Evolutionary conservation across 2,329 filamentous ascomycete genomes (phyloP).

Genomic region (Sclerotiophoma versabilis): DNA sequence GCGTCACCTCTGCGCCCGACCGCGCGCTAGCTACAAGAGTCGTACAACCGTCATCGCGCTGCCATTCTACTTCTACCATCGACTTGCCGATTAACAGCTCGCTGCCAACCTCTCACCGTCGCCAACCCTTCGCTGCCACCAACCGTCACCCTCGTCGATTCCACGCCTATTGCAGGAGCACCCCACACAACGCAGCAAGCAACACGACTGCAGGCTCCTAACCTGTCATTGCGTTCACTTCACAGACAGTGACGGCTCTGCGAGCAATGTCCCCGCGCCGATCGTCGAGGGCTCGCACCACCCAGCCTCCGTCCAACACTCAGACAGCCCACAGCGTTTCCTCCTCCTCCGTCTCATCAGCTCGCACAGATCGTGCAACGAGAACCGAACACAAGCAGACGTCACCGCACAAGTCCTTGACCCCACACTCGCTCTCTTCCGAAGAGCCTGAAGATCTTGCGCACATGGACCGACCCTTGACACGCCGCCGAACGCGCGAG

Average conservation of each 20-base stretch:
- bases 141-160: conserved; percentile 21
- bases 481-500: conserved; percentile 79
- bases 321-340: conserved; percentile 78
- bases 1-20: conserved; percentile 37
- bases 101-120: conserved; percentile 9
- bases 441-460: conserved; percentile 67
- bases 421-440: conserved; percentile 75
- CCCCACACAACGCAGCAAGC: conserved; percentile 17
- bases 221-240: background rate
- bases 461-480: conserved; percentile 70
- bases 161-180: conserved; percentile 19
- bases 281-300: conserved; percentile 86
- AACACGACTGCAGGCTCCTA: conserved; percentile 1
- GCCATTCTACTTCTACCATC: conserved; percentile 14
- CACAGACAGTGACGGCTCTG: conserved; percentile 9
- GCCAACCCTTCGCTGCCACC: conserved; percentile 19
- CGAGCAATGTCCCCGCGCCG: conserved; percentile 74
- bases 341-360: conserved; percentile 74
- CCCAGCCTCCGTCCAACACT: conserved; percentile 69
- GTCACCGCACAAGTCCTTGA: conserved; percentile 77
- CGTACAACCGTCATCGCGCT: conserved; percentile 20
- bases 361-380: conserved; percentile 76
- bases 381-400: conserved; percentile 75
- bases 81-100: conserved; percentile 17
- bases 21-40: conserved; percentile 25